Evolutionary conservation across 106 monocot genomes (phyloP), one percentile per base, ranked within the genome.

Genomic region (Apostasia shenzhenica): DNA sequence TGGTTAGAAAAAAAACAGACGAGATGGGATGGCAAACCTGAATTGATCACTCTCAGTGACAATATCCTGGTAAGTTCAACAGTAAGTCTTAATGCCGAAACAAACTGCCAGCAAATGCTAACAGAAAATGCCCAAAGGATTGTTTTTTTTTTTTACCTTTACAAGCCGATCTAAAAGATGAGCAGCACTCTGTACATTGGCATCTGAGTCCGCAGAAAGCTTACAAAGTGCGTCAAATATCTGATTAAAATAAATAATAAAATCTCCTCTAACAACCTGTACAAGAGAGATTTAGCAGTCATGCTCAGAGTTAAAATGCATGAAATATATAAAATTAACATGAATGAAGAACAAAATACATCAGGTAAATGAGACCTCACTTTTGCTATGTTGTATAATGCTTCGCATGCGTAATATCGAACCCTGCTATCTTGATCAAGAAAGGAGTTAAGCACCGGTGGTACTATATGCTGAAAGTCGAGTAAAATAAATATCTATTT

Each of bases 151-250:
- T 51, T 46, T 51, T 72, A 97, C 97, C 83, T 99, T 99, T 59
- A 99, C 87, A 72, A 99, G 99, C 48, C 90, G 75, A 50, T 99
- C 99, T 60, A 99, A 71, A 58, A 99, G 90, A 85, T 99, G 99
- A 78, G 99, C 92, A 72, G 99, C 99, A 87, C 99, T 99, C 61
- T 99, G 99, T 63, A 99, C 99, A 74, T 80, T 90, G 57, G 77
- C 78, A 82, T 90, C 90, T 44, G 90, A 82, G 70, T 99, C 99
- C 73, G 99, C 87, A 61, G 92, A 93, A 26, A 99, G 93, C 77
- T 93, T 99, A 71, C 99, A 99, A 68, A 99, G 87, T 67, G 90
- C 99, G 82, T 99, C 99, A 72, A 99, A 99, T 87, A 99, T 99
- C 66, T 93, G 75, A 83, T 99, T 99, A 59, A 99, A 99, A 63